Evolutionary conservation across 345 rosid species (phyloP).

Genomic region (Ricinus communis): DNA sequence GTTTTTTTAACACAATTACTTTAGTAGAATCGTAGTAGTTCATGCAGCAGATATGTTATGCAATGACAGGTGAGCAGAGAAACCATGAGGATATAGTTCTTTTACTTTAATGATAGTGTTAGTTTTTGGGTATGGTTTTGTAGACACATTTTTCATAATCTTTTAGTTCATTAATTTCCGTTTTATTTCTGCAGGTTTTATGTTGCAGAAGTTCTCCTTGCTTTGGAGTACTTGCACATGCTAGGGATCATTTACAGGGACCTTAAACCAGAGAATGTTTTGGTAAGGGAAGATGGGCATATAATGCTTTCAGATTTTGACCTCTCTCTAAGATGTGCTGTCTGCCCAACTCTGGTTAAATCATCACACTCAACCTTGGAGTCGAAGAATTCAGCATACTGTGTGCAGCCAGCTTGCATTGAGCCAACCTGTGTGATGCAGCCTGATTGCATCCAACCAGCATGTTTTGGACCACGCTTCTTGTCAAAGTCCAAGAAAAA

Average conservation of each 20-base stretch:
- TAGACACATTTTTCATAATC: background rate
- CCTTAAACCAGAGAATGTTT: constrained; percentile 38
- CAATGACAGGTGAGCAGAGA: background rate
- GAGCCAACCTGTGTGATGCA: constrained; percentile 33
- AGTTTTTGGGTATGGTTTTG: background rate
- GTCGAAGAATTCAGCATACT: constrained; percentile 31
- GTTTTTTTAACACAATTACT: background rate
- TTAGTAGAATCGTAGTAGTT: background rate
- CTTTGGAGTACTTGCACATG: constrained; percentile 42
- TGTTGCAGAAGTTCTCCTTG: constrained; percentile 38
- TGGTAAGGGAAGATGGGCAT: constrained; percentile 38
- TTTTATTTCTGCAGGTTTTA: constrained; percentile 24
- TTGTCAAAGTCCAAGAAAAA: constrained; percentile 26
- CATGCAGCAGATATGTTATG: too few relatives aligned
- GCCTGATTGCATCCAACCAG: constrained; percentile 36
- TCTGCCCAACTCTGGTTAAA: constrained; percentile 35
- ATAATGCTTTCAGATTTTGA: constrained; percentile 41
- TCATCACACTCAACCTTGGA: constrained; percentile 22
- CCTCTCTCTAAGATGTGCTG: constrained; percentile 33
- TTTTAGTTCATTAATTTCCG: background rate
- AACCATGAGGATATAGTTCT: background rate
- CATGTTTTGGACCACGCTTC: constrained; percentile 33
- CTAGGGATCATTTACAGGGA: constrained; percentile 40
- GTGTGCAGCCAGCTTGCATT: constrained; percentile 30
- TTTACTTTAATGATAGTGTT: background rate